Conservation (phyloP, 2,329 filamentous ascomycete genomes). For the Neocucurbitaria cava region DNA sequence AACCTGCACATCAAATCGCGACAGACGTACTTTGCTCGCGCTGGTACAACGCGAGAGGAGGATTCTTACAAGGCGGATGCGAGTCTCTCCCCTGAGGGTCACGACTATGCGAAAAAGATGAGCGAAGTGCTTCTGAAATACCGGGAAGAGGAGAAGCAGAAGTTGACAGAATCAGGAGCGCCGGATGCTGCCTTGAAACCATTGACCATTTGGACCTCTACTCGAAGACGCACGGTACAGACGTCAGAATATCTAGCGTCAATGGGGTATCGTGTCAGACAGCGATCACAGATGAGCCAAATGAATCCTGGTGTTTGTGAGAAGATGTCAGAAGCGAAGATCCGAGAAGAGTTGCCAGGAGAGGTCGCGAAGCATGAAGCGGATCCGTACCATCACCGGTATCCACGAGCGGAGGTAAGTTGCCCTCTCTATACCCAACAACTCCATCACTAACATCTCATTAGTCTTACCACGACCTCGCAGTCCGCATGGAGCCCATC, state of each 20-base stretch:
- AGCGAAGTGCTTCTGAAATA: conserved; percentile 82
- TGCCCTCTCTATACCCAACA: neutral
- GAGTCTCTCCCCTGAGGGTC: conserved; percentile 79
- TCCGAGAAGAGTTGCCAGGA: conserved; percentile 83
- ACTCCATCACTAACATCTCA: conserved; percentile 23
- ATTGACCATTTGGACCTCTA: conserved; percentile 94
- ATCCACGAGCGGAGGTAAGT: conserved; percentile 86
- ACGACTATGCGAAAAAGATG: conserved; percentile 73
- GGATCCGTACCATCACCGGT: conserved; percentile 96
- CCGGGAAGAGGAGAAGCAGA: conserved; percentile 79
- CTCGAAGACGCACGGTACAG: conserved; percentile 85
- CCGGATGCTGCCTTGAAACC: conserved; percentile 74
- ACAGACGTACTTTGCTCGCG: conserved; percentile 89
- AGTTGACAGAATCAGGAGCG: conserved; percentile 72
- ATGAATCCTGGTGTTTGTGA: conserved; percentile 96
- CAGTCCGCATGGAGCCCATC: conserved; percentile 96
- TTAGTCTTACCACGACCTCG: conserved; percentile 96
- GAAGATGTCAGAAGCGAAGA: conserved; percentile 83
- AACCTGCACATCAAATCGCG: conserved; percentile 97
- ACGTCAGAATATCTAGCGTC: conserved; percentile 83
- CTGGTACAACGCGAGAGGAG: conserved; percentile 84
- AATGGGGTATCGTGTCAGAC: conserved; percentile 82
- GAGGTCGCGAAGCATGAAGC: conserved; percentile 92
- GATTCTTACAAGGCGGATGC: conserved; percentile 93
- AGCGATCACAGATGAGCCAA: conserved; percentile 95